A percentile compares a stretch with the other conserved stretches of the same genome.
phyloP scores from a whole-genome alignment of 345 rosid species.

The Hirschfeldia incana region DNA sequence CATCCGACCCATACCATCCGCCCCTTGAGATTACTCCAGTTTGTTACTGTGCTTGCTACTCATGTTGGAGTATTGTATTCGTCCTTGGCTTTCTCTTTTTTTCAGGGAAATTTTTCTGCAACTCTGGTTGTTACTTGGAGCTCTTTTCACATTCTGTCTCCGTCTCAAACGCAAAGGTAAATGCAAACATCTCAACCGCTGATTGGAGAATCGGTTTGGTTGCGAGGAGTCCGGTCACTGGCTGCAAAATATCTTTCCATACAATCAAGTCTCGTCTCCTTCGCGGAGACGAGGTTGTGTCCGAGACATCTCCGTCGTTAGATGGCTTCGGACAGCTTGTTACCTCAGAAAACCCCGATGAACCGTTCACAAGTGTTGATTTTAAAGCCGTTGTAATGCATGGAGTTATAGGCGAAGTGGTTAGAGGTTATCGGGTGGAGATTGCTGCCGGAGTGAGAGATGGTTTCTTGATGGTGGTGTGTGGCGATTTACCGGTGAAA shows the following conservation, averaged over 20 bases:
- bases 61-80: not conserved
- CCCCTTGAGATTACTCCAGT: not conserved
- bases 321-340: not conserved
- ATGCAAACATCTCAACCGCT: slow-evolving; percentile 15
- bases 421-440: slow-evolving; percentile 25
- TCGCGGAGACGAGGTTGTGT: slow-evolving; percentile 14
- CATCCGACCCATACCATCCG: not conserved
- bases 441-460: not conserved
- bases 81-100: not conserved
- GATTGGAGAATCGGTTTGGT: slow-evolving; percentile 22
- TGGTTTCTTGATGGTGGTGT: slow-evolving; percentile 5
- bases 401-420: not conserved
- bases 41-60: not conserved
- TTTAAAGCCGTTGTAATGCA: slow-evolving; percentile 7
- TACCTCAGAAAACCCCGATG: not conserved
- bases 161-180: slow-evolving; percentile 13
- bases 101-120: not conserved
- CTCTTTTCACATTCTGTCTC: slow-evolving; percentile 15
- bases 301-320: not conserved
- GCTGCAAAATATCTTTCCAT: slow-evolving; percentile 2
- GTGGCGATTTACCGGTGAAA: slow-evolving; percentile 13
- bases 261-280: slow-evolving; percentile 23
- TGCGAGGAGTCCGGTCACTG: slow-evolving; percentile 6
- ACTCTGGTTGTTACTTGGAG: not conserved
- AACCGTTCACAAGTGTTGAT: not conserved